phyloP scores from a whole-genome alignment of 371 early-diverging fungal genomes.

The Mucor plumbeus region DNA sequence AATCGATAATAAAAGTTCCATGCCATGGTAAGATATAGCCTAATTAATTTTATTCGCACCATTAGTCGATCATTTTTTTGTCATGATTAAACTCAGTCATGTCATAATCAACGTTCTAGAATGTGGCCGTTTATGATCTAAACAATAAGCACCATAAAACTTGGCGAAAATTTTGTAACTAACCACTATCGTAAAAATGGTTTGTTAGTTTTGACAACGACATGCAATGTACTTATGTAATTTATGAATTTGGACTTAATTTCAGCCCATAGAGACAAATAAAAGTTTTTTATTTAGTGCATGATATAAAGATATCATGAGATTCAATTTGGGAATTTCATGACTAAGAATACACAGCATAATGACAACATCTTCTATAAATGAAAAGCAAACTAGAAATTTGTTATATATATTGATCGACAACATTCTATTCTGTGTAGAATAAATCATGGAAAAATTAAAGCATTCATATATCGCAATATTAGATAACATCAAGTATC shows the following conservation, averaged over 20 bases:
- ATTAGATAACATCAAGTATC: too few relatives aligned
- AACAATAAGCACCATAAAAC: background rate
- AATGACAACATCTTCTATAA: background rate
- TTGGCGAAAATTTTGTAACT: background rate
- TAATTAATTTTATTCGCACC: background rate
- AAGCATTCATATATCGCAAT: background rate
- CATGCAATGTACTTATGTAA: background rate
- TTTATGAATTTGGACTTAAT: conserved; percentile 3
- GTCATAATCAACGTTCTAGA: background rate
- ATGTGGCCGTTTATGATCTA: background rate
- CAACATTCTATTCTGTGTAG: background rate
- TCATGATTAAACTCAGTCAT: background rate
- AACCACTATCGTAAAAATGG: background rate
- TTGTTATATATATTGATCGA: background rate
- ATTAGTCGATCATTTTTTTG: background rate
- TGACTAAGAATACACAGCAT: background rate
- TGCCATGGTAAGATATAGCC: background rate
- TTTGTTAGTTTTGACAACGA: background rate
- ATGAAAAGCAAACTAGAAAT: background rate
- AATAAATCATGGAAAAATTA: background rate
- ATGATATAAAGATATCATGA: background rate
- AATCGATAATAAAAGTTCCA: background rate
- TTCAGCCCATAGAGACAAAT: background rate
- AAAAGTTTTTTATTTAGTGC: background rate
- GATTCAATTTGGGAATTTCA: background rate